Percentiles rank a stretch among this genome's conserved stretches.
These are phyloP conservation scores for Suhomyces panamericanus DNA, from an alignment of 1,139 yeast genomes.

Conservation along the genomic window DNA sequence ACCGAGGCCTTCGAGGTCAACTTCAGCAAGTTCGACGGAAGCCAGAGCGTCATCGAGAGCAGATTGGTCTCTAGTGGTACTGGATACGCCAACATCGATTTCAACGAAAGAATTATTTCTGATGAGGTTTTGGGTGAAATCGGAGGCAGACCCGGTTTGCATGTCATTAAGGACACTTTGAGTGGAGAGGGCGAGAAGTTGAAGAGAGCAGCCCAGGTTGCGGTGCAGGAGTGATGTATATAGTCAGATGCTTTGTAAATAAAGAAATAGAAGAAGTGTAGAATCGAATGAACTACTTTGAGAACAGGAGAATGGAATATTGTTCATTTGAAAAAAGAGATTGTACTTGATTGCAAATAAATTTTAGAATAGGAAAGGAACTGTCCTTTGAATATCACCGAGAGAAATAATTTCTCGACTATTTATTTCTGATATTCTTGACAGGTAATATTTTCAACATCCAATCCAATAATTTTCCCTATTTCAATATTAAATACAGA, in stretches of 20 bases:
- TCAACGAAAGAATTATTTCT: slow-evolving; percentile 35
- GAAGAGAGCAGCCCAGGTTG: slow-evolving; percentile 39
- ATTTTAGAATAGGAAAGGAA: too few species aligned
- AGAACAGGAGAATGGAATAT: too few species aligned
- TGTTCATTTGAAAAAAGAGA: too few species aligned
- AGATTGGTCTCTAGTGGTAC: slow-evolving; percentile 37
- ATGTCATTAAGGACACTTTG: slow-evolving; percentile 25
- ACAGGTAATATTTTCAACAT: too few species aligned
- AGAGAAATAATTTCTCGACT: too few species aligned
- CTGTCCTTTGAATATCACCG: too few species aligned
- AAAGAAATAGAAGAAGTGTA: background rate
- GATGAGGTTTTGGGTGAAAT: slow-evolving; percentile 34
- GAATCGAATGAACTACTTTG: background rate
- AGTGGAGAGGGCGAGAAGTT: slow-evolving; percentile 33
- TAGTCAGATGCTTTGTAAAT: slow-evolving; percentile 2
- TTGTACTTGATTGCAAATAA: too few species aligned
- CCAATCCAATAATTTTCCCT: too few species aligned
- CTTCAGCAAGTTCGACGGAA: slow-evolving; percentile 38
- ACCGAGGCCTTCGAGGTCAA: slow-evolving; percentile 55
- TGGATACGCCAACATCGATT: slow-evolving; percentile 28
- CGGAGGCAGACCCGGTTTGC: slow-evolving; percentile 37
- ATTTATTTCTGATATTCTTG: too few species aligned
- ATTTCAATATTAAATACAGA: too few species aligned
- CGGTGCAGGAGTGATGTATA: slow-evolving; percentile 18
- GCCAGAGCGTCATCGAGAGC: slow-evolving; percentile 36